These are phyloP conservation scores for Caryopteris hybrid DNA, from an alignment of 305 asterid genomes.

Conservation along the genomic window DNA sequence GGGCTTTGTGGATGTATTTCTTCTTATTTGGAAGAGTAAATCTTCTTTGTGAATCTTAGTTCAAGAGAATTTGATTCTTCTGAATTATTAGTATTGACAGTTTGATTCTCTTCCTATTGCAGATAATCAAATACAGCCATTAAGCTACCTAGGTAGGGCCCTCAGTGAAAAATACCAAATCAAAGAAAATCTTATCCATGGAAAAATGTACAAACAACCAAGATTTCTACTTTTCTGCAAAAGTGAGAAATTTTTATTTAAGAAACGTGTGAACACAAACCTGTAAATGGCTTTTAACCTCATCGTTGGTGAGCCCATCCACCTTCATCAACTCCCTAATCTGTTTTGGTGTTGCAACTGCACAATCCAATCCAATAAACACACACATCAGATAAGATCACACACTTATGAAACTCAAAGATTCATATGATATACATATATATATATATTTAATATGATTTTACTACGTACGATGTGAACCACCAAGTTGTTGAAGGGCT, in stretches of 20 bases:
- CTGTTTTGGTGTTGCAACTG: slow-evolving; percentile 95
- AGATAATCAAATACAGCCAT: neutral
- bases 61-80: slow-evolving; percentile 10
- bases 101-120: slow-evolving; percentile 15
- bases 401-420: no score
- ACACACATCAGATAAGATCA: neutral
- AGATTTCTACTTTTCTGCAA: neutral
- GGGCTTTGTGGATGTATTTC: no score
- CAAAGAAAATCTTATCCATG: slow-evolving; percentile 16
- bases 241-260: neutral
- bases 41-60: slow-evolving; percentile 19
- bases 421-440: neutral
- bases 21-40: no score
- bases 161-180: slow-evolving; percentile 19
- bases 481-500: slow-evolving; percentile 86
- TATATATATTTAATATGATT: neutral
- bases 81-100: neutral
- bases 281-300: slow-evolving; percentile 97
- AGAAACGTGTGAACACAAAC: slow-evolving; percentile 29
- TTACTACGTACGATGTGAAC: slow-evolving; percentile 61
- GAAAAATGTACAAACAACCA: slow-evolving; percentile 10
- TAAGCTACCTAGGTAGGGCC: slow-evolving; percentile 9
- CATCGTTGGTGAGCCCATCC: slow-evolving; percentile 93
- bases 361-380: slow-evolving; percentile 9
- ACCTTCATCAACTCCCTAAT: slow-evolving; percentile 90